These are phyloP conservation scores for Ogataea nakhonphanomensis DNA, from an alignment of 805 yeast species.

Conservation along the genomic window DNA sequence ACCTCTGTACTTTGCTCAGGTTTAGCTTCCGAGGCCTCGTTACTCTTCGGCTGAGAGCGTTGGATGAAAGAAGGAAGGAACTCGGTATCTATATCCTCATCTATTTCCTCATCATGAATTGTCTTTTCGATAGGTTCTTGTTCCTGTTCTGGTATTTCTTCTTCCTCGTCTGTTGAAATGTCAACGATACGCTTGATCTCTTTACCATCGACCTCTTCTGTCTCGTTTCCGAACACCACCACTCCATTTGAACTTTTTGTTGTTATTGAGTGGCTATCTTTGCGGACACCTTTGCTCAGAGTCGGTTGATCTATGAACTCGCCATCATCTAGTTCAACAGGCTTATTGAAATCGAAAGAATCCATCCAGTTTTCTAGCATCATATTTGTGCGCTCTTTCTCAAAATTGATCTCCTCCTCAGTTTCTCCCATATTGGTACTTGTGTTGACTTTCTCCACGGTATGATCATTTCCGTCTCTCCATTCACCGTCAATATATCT, in stretches of 20 bases:
- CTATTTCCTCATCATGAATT: slow-evolving; percentile 10
- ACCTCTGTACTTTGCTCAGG: slow-evolving; percentile 41
- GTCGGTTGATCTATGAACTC: no score
- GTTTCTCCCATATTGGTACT: slow-evolving; percentile 9
- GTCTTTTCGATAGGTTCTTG: slow-evolving; percentile 5
- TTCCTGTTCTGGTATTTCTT: no score
- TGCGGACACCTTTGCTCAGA: no score
- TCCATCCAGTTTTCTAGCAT: slow-evolving; percentile 47
- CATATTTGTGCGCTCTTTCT: slow-evolving; percentile 40
- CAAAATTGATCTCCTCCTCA: slow-evolving; percentile 33
- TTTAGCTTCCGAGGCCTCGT: neutral
- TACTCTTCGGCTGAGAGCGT: slow-evolving; percentile 27
- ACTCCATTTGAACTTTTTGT: slow-evolving; percentile 40
- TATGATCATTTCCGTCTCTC: slow-evolving; percentile 77
- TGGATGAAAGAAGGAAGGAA: slow-evolving; percentile 49
- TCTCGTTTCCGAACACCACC: neutral
- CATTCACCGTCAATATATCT: slow-evolving; percentile 64
- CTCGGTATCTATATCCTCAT: slow-evolving; percentile 37
- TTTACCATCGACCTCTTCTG: slow-evolving; percentile 13
- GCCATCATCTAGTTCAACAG: slow-evolving; percentile 30
- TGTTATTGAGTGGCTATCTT: slow-evolving; percentile 26
- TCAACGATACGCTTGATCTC: slow-evolving; percentile 8
- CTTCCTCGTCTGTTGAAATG: slow-evolving; percentile 1
- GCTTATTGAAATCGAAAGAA: slow-evolving; percentile 51
- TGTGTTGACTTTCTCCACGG: slow-evolving; percentile 54